Percentiles rank a stretch among this genome's conserved stretches.
Evolutionary conservation across 2,329 filamentous ascomycete species (phyloP).

Genomic region (Trichoderma guizhouense): DNA sequence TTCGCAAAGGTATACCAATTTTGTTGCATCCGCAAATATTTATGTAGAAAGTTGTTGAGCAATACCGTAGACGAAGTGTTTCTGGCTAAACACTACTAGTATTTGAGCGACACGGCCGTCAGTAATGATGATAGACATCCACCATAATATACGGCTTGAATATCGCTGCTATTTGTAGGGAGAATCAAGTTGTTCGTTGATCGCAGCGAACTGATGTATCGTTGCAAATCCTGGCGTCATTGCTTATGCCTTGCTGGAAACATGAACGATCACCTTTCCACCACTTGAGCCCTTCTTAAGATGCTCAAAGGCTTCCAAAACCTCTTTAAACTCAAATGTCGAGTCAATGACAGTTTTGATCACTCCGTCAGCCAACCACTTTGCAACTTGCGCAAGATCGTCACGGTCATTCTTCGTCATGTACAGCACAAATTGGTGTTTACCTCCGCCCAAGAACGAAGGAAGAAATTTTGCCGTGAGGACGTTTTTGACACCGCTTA

Average conservation of each 20-base stretch:
- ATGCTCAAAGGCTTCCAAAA: conserved; percentile 53
- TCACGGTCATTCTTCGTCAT: conserved; percentile 39
- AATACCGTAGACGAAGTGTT: background rate
- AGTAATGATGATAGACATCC: background rate
- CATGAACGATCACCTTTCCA: conserved; percentile 50
- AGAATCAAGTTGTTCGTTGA: background rate
- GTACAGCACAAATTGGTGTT: conserved; percentile 41
- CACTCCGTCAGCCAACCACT: conserved; percentile 57
- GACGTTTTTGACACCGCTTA: conserved; percentile 26
- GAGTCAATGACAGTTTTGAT: conserved; percentile 55
- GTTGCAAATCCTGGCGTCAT: no score
- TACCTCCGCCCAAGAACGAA: conserved; percentile 38
- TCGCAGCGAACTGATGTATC: background rate
- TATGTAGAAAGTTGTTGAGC: background rate
- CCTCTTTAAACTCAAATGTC: conserved; percentile 55
- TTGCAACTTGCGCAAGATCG: conserved; percentile 48
- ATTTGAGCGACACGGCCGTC: no score
- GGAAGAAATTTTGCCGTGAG: conserved; percentile 29
- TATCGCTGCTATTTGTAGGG: no score
- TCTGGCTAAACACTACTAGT: no score
- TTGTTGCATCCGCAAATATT: background rate
- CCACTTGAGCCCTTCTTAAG: conserved; percentile 56
- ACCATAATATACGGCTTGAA: background rate
- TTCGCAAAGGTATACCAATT: background rate
- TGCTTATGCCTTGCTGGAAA: background rate